These are phyloP conservation scores for Apostasia ramifera DNA, from an alignment of 106 monocot genomes.

Conservation along the genomic window DNA sequence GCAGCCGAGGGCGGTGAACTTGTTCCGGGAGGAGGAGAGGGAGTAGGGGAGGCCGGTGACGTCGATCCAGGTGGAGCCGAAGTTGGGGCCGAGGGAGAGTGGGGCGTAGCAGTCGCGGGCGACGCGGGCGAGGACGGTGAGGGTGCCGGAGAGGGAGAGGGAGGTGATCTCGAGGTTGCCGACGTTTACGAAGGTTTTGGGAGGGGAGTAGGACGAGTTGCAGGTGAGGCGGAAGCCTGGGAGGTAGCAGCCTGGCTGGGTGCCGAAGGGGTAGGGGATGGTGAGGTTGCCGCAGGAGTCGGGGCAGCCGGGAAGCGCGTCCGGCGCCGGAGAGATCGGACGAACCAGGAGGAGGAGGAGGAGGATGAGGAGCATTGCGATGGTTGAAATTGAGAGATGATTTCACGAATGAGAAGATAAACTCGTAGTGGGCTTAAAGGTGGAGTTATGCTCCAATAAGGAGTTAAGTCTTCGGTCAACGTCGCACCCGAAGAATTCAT, in stretches of 20 bases:
- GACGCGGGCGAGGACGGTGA: conserved; percentile 1
- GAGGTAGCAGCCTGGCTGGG: conserved; percentile 17
- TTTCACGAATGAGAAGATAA: no score
- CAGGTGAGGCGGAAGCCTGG: conserved; percentile 37
- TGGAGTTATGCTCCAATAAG: no score
- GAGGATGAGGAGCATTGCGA: background rate
- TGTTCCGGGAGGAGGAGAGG: conserved; percentile 32
- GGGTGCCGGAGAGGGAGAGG: background rate
- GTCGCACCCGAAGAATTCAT: no score
- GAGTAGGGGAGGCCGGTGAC: conserved; percentile 21
- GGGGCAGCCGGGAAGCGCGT: conserved; percentile 19
- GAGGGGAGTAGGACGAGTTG: conserved; percentile 22
- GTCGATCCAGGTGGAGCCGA: background rate
- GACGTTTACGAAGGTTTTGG: conserved; percentile 19
- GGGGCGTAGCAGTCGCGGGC: conserved; percentile 22
- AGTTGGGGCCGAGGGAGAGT: background rate
- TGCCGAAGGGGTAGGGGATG: conserved; percentile 62
- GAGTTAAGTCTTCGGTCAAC: no score
- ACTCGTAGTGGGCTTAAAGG: no score
- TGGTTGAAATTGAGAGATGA: no score
- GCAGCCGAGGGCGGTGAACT: conserved; percentile 51
- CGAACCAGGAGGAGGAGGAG: background rate
- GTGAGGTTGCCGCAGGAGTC: conserved; percentile 30
- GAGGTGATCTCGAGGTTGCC: conserved; percentile 13
- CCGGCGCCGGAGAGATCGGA: background rate